Conservation (phyloP, 352 stramenopile genomes). For the Globisporangium nunn region DNA sequence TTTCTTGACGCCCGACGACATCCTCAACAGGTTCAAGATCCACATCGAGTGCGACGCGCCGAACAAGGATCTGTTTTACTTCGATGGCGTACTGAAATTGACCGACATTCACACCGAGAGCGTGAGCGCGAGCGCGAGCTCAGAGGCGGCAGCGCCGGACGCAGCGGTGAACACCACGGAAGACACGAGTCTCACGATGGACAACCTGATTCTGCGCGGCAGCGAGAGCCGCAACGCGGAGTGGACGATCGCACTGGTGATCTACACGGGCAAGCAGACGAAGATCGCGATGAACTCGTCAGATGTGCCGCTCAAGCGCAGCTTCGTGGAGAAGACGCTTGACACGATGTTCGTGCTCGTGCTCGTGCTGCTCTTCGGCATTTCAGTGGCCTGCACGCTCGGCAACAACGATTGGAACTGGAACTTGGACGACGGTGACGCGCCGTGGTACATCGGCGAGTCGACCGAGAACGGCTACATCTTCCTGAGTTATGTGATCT, state of each 20-base stretch:
- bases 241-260: constrained; percentile 80
- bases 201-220: constrained; percentile 82
- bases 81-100: constrained; percentile 61
- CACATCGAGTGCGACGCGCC: constrained; percentile 71
- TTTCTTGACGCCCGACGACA: constrained; percentile 63
- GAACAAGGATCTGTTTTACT: constrained; percentile 86
- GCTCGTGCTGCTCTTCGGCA: constrained; percentile 79
- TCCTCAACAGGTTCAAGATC: constrained; percentile 61
- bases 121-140: constrained; percentile 4
- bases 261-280: constrained; percentile 79
- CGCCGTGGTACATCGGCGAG: constrained; percentile 64
- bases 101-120: constrained; percentile 16
- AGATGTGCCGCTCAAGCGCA: constrained; percentile 76
- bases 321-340: constrained; percentile 82
- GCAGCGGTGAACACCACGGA: constrained; percentile 2
- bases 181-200: constrained; percentile 72
- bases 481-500: constrained; percentile 86
- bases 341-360: constrained; percentile 87
- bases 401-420: constrained; percentile 84
- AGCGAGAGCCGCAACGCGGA: constrained; percentile 82
- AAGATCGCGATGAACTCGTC: constrained; percentile 85
- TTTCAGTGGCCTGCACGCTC: constrained; percentile 76
- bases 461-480: constrained; percentile 71
- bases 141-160: constrained; percentile 6
- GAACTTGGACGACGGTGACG: constrained; percentile 35